These are phyloP conservation scores for Cichorium intybus DNA, from an alignment of 140 eudicot genomes.

Conservation along the genomic window DNA sequence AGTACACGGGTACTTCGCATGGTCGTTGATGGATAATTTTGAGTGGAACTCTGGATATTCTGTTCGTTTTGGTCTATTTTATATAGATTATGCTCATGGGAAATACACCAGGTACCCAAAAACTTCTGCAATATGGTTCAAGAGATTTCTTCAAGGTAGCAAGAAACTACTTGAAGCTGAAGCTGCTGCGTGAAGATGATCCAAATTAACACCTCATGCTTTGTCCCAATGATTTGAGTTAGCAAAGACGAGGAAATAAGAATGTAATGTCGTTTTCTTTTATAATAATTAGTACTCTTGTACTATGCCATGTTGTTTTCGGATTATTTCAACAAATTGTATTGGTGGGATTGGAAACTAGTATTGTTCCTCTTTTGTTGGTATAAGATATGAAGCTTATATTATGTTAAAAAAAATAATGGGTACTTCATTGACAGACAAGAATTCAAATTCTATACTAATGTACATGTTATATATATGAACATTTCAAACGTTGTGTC, in stretches of 20 bases:
- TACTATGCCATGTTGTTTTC: neutral
- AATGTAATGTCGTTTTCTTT: neutral
- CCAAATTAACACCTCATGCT: neutral
- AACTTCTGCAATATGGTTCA: conserved; percentile 37
- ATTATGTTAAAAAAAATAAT: too few species aligned
- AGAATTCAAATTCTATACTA: too few species aligned
- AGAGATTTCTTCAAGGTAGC: neutral
- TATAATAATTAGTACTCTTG: neutral
- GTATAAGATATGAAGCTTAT: too few species aligned
- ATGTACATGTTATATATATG: too few species aligned
- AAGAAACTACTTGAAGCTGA: neutral
- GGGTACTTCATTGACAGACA: too few species aligned
- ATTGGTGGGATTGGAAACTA: too few species aligned
- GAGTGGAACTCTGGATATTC: conserved; percentile 37
- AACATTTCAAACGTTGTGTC: too few species aligned
- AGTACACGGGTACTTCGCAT: conserved; percentile 33
- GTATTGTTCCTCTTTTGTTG: too few species aligned
- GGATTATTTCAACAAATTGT: too few species aligned
- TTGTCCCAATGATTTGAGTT: too few species aligned
- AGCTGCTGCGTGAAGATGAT: too few species aligned
- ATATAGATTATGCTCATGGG: conserved; percentile 31
- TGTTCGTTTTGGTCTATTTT: conserved; percentile 33
- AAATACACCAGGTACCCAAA: conserved; percentile 36
- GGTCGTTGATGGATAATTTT: conserved; percentile 40
- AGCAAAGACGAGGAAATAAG: too few species aligned